Conservation (phyloP, 176 grass and related monocot species). For the Luzula sylvatica region DNA sequence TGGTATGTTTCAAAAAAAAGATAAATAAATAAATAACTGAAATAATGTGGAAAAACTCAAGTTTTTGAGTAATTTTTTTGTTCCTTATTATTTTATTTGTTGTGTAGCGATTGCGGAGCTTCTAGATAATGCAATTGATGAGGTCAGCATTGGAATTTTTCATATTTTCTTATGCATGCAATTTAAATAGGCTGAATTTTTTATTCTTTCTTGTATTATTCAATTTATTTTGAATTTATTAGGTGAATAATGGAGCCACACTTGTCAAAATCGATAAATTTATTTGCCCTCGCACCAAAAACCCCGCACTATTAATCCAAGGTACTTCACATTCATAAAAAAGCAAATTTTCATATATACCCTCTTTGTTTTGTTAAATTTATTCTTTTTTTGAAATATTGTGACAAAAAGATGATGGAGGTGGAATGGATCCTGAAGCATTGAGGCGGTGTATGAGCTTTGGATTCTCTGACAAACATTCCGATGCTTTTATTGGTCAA, state of each 20-base stretch:
- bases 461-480: slow-evolving; percentile 95
- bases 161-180: background rate
- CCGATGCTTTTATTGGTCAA: slow-evolving; percentile 83
- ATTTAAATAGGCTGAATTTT: no score
- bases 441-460: slow-evolving; percentile 88
- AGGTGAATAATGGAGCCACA: slow-evolving; percentile 39
- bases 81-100: slow-evolving; percentile 12
- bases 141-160: slow-evolving; percentile 22
- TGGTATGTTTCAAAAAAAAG: slow-evolving; percentile 21
- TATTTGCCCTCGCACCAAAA: slow-evolving; percentile 16
- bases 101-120: slow-evolving; percentile 45
- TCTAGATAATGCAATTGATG: slow-evolving; percentile 48
- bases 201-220: background rate
- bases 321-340: slow-evolving; percentile 22
- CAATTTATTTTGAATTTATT: slow-evolving; percentile 8
- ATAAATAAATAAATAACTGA: background rate
- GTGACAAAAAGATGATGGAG: slow-evolving; percentile 74
- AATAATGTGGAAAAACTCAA: background rate
- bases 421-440: slow-evolving; percentile 80
- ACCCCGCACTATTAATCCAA: slow-evolving; percentile 31
- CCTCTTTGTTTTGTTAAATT: no score
- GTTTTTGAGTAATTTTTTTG: background rate
- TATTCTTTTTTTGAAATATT: slow-evolving; percentile 17
- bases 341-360: no score
- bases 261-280: slow-evolving; percentile 40